Evolutionary conservation across 805 yeast species (phyloP), one percentile per base, ranked within the genome.

Genomic region (Metschnikowia gruessii): DNA sequence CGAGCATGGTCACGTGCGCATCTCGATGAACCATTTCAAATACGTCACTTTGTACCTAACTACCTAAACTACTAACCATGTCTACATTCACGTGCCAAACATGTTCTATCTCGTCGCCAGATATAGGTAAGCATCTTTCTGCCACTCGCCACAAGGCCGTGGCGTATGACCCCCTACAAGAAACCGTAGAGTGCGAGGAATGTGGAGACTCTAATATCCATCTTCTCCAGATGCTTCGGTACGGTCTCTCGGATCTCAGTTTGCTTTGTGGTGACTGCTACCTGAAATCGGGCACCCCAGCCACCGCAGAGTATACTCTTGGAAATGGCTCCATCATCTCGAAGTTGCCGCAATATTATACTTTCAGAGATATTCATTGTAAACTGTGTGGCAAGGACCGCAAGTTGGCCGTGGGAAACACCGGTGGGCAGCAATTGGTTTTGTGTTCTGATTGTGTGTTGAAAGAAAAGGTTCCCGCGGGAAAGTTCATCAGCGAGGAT

Each of bases 141-240:
- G 45, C 71, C 1, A 75, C 83, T 1, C 69, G 85, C 43, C 86
- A 81, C 65, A 80, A 76, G 55, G 39, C 44, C 3, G 71, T 79
- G 5, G 46, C 53, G 26, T 68, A 67, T 50, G 59, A 56, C 5
- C 44, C 56, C 0, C 54, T 65, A 2, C 68, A 62, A 9, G 83
- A 79, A 53, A 62, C 60, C 9, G 58, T 81, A 2, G 70, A 69
- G 51, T 81, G 86, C 60, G 84, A 79, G 56, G 78, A 75, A 35
- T 81, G 86, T 60, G 69, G 68, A 17, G 78, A 79, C 54, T 53
- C 69, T 32, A 81, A 79, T 53, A 69, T 81, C 40, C 83, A 80
- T 59, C 76, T 74, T 54, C 63, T 81, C 44, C 71, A 66, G 42
- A 66, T 81, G 37, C 65, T 76, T 7, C 60, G 85, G 32, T 77